Base-by-base conservation (phyloP, 1,284 basidiomycete genomes). In the Naganishia albida region DNA sequence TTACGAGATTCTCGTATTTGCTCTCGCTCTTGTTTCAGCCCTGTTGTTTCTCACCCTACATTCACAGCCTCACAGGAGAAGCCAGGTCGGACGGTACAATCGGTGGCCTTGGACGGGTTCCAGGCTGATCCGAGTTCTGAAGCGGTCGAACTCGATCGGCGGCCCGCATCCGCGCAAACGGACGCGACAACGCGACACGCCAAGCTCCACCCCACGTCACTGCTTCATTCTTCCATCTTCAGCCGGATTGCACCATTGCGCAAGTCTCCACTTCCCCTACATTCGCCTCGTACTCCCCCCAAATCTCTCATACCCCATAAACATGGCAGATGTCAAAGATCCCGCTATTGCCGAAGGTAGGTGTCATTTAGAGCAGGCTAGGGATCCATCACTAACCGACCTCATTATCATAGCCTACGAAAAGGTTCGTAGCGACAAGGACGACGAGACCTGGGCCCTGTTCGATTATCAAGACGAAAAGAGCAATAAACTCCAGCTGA, bases 381-480 rank as follows among this genome's bases (percentile, higher is more conserved):
- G 3, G 20, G 28, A 20, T n/a, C 34, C 66, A 55, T 44, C 25
- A 23, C 23, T 51, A 44, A 43, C 52, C 3, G 15, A 26, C 48
- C 43, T 50, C 54, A 18, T 39, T 20, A 18, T 43, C 43, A 3
- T 74, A 94, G 92, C 91, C 62, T 94, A 94, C 82, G 82, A 85
- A 76, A 88, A 91, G 73, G 88, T 94, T 64, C 87, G 91, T 71
- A 83, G 82, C 66, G 86, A 90, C 82, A 91, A 91, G 77, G 83
- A 86, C 62, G 88, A 89, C 48, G 88, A 86, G 50, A 93, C 89
- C 75, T 94, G 91, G 91, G 74, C 92, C 59, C 81, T 94, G 64
- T 80, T 93, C 64, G 89, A 93, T 77, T 94, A 93, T 77, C 87
- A 90, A 85, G 86, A 85, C 72, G 90, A 91, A 78, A 86, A 86